These are phyloP conservation scores for Geotrichum candidum DNA, from an alignment of 1,139 yeast species.

Conservation along the genomic window DNA sequence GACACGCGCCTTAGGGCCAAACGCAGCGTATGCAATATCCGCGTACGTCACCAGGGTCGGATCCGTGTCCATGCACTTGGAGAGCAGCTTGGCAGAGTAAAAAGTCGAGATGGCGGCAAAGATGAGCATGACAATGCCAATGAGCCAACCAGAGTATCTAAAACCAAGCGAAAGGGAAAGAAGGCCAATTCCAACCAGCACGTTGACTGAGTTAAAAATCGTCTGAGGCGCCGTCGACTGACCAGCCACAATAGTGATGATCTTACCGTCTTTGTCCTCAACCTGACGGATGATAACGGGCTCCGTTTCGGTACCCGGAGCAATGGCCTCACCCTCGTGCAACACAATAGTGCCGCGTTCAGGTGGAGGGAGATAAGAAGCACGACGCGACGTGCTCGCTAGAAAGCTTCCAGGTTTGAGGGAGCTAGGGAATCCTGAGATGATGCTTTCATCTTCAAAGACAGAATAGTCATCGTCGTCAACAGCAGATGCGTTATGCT, in stretches of 20 bases:
- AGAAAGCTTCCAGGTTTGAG: background rate
- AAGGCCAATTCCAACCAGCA: slow-evolving; percentile 78
- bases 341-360: slow-evolving; percentile 24
- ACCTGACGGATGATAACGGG: slow-evolving; percentile 57
- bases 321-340: slow-evolving; percentile 28
- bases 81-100: slow-evolving; percentile 61
- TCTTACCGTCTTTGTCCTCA: slow-evolving; percentile 66
- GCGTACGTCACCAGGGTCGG: slow-evolving; percentile 79
- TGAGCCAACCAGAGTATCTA: slow-evolving; percentile 71
- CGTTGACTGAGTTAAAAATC: slow-evolving; percentile 77
- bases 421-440: slow-evolving; percentile 4
- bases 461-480: slow-evolving; percentile 26
- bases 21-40: slow-evolving; percentile 75
- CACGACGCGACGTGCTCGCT: background rate
- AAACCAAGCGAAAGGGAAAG: slow-evolving; percentile 79
- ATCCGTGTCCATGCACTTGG: slow-evolving; percentile 66
- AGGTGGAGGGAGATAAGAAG: slow-evolving; percentile 21
- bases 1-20: slow-evolving; percentile 54
- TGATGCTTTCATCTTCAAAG: slow-evolving; percentile 6
- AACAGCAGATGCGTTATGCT: slow-evolving; percentile 29
- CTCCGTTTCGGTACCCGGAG: slow-evolving; percentile 42
- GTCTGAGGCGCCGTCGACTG: slow-evolving; percentile 89
- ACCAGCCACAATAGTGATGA: slow-evolving; percentile 70
- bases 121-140: slow-evolving; percentile 52
- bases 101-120: slow-evolving; percentile 58